Evolutionary conservation across 1,139 yeast species (phyloP), one percentile per base, ranked within the genome.

Genomic region (Kodamaea derodonti): DNA sequence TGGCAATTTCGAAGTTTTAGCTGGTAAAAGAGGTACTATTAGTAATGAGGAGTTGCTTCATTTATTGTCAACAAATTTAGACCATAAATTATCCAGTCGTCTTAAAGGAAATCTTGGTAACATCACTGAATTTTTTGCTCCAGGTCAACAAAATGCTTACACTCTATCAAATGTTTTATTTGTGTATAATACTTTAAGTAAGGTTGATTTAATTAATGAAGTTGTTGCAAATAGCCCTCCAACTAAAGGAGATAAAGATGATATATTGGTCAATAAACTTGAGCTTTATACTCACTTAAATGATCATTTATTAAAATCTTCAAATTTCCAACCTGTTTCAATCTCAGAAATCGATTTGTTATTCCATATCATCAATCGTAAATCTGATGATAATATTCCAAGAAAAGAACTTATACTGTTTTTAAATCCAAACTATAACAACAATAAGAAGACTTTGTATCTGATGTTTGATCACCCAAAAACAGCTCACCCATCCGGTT

Each of bases 141-240:
- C 26, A 14, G 52, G 58, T 40, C 51, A 56, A 28, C 43, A 56
- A 28, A 63, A 60, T 46, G 45, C 55, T 27, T 69, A 62, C 47
- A 58, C 66, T n/a, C 60, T 69, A 37, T 56, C 72, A 31, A 69
- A 68, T 48, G 60, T 69, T 13, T 58, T 69, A 40, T 69, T 68
- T 41, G 52, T 69, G 28, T 69, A 68, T 52, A 67, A 68, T 43
- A 54, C 71, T 34, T 61, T 69, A 46, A 61, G 61, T 45, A 69
- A 69, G 45, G 57, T 70, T 33, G 76, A 70, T 48, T 56, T 70
- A 45, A 63, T 80, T 42, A 80, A 80, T 50, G 84, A 78, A 56
- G 67, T 78, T 24, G 74, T 80, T 36, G 83, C 80, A 39, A 72
- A 74, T 50, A 65, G 72, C 25, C 73, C 74, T n/a, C 73, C 75